Conservation (phyloP, 116 monocot species). For the Thalassia testudinum region DNA sequence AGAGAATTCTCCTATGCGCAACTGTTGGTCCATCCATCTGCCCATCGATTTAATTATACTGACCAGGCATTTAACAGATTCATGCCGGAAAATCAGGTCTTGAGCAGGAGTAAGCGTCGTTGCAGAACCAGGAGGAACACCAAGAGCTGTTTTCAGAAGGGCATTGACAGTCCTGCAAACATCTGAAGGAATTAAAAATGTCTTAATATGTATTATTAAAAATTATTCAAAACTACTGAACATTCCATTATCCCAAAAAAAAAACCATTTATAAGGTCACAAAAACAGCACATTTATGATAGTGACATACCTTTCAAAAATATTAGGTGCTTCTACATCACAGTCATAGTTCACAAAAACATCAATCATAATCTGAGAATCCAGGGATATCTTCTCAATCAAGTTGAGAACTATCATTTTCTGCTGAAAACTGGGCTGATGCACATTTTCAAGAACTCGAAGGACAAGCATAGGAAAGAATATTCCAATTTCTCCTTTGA, state of each 20-base stretch:
- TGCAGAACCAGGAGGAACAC: slow-evolving; percentile 71
- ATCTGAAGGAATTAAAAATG: slow-evolving; percentile 80
- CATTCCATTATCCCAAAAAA: too few relatives aligned
- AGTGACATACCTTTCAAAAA: slow-evolving; percentile 87
- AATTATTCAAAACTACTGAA: background rate
- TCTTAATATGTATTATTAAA: slow-evolving; percentile 31
- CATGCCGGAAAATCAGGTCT: slow-evolving; percentile 61
- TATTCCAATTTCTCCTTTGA: slow-evolving; percentile 94
- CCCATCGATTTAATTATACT: slow-evolving; percentile 80
- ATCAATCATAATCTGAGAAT: slow-evolving; percentile 86
- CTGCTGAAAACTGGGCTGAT: slow-evolving; percentile 94
- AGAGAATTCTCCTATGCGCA: slow-evolving; percentile 49
- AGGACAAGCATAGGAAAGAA: slow-evolving; percentile 98
- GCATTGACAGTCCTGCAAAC: slow-evolving; percentile 94
- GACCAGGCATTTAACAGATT: slow-evolving; percentile 88
- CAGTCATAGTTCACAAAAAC: slow-evolving; percentile 99
- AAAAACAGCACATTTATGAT: too few relatives aligned
- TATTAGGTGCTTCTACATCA: slow-evolving; percentile 94
- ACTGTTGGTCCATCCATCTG: slow-evolving; percentile 85
- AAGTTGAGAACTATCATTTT: slow-evolving; percentile 91
- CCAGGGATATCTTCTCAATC: slow-evolving; percentile 77
- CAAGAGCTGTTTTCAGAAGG: slow-evolving; percentile 85
- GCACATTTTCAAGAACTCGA: slow-evolving; percentile 85
- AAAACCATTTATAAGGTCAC: background rate
- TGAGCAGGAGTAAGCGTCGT: slow-evolving; percentile 79